Percentiles rank a stretch among this genome's conserved stretches.
Conservation (phyloP, 164 flowering plant genomes). For the Sextonia rubra region DNA sequence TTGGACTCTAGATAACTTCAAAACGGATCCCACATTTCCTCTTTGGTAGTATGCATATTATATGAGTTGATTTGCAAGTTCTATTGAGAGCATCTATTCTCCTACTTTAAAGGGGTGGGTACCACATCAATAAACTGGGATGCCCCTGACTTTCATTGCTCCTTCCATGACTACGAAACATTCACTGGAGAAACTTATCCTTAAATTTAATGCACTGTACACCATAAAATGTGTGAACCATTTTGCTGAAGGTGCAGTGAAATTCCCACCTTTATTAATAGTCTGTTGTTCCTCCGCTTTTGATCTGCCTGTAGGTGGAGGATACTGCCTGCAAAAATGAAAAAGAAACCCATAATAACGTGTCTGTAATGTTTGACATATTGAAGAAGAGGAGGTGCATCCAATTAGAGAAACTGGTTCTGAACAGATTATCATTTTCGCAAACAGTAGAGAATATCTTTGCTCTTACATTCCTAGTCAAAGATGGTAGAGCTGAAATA, state of each 20-base stretch:
- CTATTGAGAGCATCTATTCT: background rate
- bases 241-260: no score
- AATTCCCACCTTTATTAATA: no score
- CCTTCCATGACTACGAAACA: no score
- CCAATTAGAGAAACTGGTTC: conserved; percentile 25
- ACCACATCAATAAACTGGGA: no score
- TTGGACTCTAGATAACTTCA: background rate
- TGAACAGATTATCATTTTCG: conserved; percentile 32
- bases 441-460: conserved; percentile 37
- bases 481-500: conserved; percentile 30
- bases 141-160: no score
- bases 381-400: conserved; percentile 23
- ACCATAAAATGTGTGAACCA: no score
- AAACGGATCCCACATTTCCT: background rate
- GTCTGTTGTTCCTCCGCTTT: background rate
- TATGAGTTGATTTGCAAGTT: background rate
- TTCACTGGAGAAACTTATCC: no score
- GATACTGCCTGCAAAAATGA: conserved; percentile 9
- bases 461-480: conserved; percentile 36
- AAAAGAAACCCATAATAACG: conserved; percentile 32
- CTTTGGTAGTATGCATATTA: background rate
- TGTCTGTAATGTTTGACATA: conserved; percentile 28
- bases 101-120: no score
- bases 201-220: no score
- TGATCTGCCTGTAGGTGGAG: conserved; percentile 21